Base-by-base conservation (phyloP, 148 eudicot genomes). In the Selenicereus undatus region DNA sequence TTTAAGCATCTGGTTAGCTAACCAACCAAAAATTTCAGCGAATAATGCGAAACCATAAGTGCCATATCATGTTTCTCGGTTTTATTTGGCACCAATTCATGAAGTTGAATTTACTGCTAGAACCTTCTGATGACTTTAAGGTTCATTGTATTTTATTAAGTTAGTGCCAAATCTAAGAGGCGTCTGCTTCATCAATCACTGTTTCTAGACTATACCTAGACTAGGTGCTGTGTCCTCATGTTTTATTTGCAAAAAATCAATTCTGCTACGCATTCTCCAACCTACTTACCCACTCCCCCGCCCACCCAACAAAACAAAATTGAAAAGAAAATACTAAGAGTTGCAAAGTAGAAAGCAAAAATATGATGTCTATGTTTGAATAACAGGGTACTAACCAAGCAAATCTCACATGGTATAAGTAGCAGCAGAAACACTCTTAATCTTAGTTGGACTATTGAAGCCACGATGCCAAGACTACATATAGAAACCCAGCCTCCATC, bases 381-480 rank as follows among this genome's bases (percentile, higher is more conserved):
- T 4, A 68, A 22, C 13, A 35, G 71, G 71, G 13, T 42, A 82
- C 90, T 88, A 78, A 95, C 98, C 98, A 84, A 95, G 93, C 92
- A 95, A 82, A 78, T 93, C 97, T 86, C 87, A 84, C 42, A 82
- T 82, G 79, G 84, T 86, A 39, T 88, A 83, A 62, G 80, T 78
- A 70, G 88, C 82, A 51, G 83, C 35, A 43, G 89, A 78, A 78
- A 85, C 89, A 43, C 16, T 78, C 65, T 76, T 86, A 81, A 76
- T 85, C 81, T 85, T 87, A 43, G 91, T 74, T 60, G 77, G 84
- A 52, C 52, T 76, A 71, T 83, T 88, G 21, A 87, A n/a, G 48
- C 86, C 90, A 32, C 86, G 90, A 79, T 91, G 91, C 97, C 97
- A 95, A 65, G 86, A 86, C 84, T 91, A 93, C 78, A 83, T 86